A percentile compares a stretch with the other conserved stretches of the same genome.
phyloP scores from a whole-genome alignment of 2,329 filamentous ascomycete genomes.

The Sclerotiophoma versabilis region DNA sequence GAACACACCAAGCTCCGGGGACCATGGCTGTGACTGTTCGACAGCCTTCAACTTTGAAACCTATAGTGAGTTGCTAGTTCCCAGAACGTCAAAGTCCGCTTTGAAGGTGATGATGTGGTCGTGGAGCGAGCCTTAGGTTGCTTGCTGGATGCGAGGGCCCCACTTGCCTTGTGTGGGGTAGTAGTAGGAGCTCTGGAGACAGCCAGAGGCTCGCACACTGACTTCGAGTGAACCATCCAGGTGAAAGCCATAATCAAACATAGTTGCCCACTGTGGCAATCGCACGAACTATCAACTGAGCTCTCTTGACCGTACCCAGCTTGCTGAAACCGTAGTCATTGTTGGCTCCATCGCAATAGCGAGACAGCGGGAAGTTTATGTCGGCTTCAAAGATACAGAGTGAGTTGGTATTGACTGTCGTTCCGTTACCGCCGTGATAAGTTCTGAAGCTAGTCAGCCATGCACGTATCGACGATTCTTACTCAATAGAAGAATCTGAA shows the following conservation, averaged over 20 bases:
- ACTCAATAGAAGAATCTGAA: too few species aligned
- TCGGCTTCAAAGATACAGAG: conserved; percentile 56
- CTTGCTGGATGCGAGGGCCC: conserved; percentile 49
- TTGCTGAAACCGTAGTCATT: conserved; percentile 35
- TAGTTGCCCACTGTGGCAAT: conserved; percentile 56
- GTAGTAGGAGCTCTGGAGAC: conserved; percentile 44
- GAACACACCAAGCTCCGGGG: conserved; percentile 42
- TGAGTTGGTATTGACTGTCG: conserved; percentile 56
- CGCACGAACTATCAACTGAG: conserved; percentile 45
- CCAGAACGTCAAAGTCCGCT: conserved; percentile 50
- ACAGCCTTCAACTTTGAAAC: conserved; percentile 35
- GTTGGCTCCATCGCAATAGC: conserved; percentile 36
- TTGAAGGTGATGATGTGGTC: conserved; percentile 53
- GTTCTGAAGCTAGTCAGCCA: neutral
- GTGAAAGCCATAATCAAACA: conserved; percentile 41
- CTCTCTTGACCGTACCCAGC: conserved; percentile 40
- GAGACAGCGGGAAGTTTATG: conserved; percentile 43
- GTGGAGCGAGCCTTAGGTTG: conserved; percentile 42
- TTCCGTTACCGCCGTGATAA: conserved; percentile 56
- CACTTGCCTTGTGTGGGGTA: conserved; percentile 44
- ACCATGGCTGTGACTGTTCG: conserved; percentile 39
- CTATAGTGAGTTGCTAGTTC: conserved; percentile 45
- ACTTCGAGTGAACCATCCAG: conserved; percentile 47
- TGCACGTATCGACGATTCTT: neutral
- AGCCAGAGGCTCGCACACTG: conserved; percentile 41